Base-by-base conservation (phyloP, 2,329 filamentous ascomycete species). In the Nemania abortiva region DNA sequence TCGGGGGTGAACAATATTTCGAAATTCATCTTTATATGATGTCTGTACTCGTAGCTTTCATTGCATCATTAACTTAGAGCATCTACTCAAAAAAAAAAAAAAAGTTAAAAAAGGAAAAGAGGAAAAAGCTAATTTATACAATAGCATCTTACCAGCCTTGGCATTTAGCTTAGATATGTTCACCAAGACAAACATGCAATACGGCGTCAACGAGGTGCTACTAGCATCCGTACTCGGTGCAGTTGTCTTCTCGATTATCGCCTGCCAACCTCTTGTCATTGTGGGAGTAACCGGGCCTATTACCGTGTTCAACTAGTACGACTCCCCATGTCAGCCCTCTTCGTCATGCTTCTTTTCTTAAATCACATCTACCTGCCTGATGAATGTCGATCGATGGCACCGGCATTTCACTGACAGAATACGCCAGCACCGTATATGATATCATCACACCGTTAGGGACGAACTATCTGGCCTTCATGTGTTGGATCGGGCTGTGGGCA, bases 111-210 rank as follows among this genome's bases (percentile, higher is more conserved):
- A 20, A 34, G 11, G n/a, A n/a, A 34, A n/a, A 34, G 18, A n/a
- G 31, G 31, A 9, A 9, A 34, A 34, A 39, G 37, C 68, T 68
- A 27, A 72, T 53, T 22, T 29, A 22, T 47, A 55, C 27, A 63
- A 61, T 76, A 96, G 93, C 82, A 96, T 97, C 76, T 82, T 97
- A 13, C 94, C 94, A 0, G 94, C 94, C 1, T 82, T 97, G 68
- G 94, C 94, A 56, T 97, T 97, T 82, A 96, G 93, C 1, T 86
- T 97, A 62, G 94, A 97, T 81, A 97, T 97, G 94, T 96, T 97
- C 78, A 91, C 91, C 70, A 95, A 95, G 81, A 97, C 93, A 0
- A 84, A 91, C 70, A 91, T 91, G 81, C 92, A 92, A 73, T 97
- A 94, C 76, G 94, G 94, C 59, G 94, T 97, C 66, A 97, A 97